Evolutionary conservation across 2,329 filamentous ascomycete genomes (phyloP).

Genomic region (Davidsoniella virescens): DNA sequence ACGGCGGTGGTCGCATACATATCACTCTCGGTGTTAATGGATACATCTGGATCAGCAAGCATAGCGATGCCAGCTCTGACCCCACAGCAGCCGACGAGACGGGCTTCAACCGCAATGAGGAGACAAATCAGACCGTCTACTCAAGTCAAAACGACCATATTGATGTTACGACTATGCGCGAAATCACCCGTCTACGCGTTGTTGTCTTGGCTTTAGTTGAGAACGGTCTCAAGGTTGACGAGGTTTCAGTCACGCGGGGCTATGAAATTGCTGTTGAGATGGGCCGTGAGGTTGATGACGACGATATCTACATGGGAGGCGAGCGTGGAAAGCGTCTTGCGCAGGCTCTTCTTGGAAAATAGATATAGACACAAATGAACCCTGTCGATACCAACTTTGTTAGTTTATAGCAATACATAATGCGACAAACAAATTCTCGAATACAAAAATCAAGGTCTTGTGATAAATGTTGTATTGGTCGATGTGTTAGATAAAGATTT

Average conservation of each 20-base stretch:
- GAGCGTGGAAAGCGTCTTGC: slow-evolving; percentile 36
- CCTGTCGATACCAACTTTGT: no score
- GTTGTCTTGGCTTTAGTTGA: slow-evolving; percentile 73
- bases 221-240: slow-evolving; percentile 69
- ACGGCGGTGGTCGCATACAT: slow-evolving; percentile 52
- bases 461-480: no score
- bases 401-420: no score
- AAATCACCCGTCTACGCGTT: slow-evolving; percentile 71
- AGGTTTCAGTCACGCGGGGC: slow-evolving; percentile 68
- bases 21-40: slow-evolving; percentile 89
- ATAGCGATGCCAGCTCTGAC: slow-evolving; percentile 44
- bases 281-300: slow-evolving; percentile 42
- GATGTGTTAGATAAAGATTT: no score
- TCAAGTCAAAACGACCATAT: slow-evolving; percentile 90
- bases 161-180: slow-evolving; percentile 56
- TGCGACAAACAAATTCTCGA: no score
- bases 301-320: slow-evolving; percentile 44
- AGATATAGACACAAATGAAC: not conserved
- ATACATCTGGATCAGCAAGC: slow-evolving; percentile 89
- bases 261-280: slow-evolving; percentile 72
- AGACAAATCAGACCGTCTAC: slow-evolving; percentile 73
- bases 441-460: no score
- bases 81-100: slow-evolving; percentile 38
- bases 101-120: slow-evolving; percentile 72
- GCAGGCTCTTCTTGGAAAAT: slow-evolving; percentile 18